phyloP scores from a whole-genome alignment of 768 basidiomycete genomes.

The Tricholoma bakamatsutake region DNA sequence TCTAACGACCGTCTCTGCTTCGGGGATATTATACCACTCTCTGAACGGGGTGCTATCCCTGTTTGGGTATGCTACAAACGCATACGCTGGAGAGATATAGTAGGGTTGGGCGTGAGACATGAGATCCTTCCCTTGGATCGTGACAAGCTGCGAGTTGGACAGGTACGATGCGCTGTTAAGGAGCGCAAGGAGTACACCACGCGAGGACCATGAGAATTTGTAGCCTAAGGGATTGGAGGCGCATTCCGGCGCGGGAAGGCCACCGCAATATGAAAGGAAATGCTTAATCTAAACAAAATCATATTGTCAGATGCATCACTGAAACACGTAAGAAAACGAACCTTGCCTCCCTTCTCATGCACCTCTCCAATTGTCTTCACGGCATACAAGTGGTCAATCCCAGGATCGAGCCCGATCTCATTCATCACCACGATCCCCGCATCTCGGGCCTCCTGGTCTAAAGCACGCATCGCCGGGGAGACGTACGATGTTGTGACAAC shows the following conservation, averaged over 20 bases:
- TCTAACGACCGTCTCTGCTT: slow-evolving; percentile 87
- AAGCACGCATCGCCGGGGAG: slow-evolving; percentile 82
- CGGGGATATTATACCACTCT: slow-evolving; percentile 89
- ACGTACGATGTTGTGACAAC: slow-evolving; percentile 97
- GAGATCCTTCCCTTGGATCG: slow-evolving; percentile 73
- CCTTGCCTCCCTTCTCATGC: slow-evolving; percentile 93
- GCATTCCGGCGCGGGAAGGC: slow-evolving; percentile 88
- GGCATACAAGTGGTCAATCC: slow-evolving; percentile 91
- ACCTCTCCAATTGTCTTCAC: slow-evolving; percentile 93
- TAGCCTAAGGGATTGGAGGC: slow-evolving; percentile 95
- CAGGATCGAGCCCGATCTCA: slow-evolving; percentile 96
- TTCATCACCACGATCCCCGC: slow-evolving; percentile 95
- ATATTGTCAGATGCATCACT: slow-evolving; percentile 1
- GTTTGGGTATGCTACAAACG: slow-evolving; percentile 96
- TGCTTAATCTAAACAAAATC: slow-evolving; percentile 58
- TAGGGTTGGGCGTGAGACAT: slow-evolving; percentile 91
- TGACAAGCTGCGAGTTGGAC: slow-evolving; percentile 54
- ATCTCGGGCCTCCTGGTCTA: slow-evolving; percentile 73
- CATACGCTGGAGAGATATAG: slow-evolving; percentile 92
- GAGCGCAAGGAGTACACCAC: slow-evolving; percentile 91
- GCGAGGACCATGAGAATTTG: slow-evolving; percentile 99
- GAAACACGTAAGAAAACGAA: slow-evolving; percentile 20
- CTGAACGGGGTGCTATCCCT: slow-evolving; percentile 88
- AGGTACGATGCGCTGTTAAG: slow-evolving; percentile 86
- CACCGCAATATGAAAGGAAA: slow-evolving; percentile 94